phyloP scores from a whole-genome alignment of 139 green algal genomes.

The Choricystis sp. region DNA sequence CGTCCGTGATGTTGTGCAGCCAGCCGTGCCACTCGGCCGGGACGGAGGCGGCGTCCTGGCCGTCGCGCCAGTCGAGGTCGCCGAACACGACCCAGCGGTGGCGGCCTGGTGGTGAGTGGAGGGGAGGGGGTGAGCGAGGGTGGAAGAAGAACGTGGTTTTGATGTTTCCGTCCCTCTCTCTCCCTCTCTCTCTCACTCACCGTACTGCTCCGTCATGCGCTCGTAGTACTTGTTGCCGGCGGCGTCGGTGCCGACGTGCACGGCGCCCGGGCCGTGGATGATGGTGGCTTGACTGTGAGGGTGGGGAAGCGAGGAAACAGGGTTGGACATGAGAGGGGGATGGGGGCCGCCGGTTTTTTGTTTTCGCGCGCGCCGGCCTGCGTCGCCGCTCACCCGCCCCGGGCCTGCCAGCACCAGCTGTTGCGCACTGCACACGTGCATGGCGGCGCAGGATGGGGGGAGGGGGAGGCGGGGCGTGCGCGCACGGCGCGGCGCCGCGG shows the following conservation, averaged over 20 bases:
- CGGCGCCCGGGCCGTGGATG: slow-evolving; percentile 12
- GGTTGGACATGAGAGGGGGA: neutral
- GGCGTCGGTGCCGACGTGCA: slow-evolving; percentile 19
- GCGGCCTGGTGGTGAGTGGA: too few species aligned
- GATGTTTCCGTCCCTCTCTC: slow-evolving; percentile 12
- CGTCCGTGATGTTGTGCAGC: slow-evolving; percentile 44
- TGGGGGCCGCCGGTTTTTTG: too few species aligned
- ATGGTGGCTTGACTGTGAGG: slow-evolving; percentile 14
- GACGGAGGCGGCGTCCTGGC: slow-evolving; percentile 28
- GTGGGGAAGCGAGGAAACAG: neutral
- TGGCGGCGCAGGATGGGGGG: too few species aligned
- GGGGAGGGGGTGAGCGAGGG: neutral
- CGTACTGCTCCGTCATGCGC: slow-evolving; percentile 14
- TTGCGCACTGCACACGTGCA: too few species aligned
- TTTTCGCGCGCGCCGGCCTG: too few species aligned
- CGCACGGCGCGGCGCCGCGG: too few species aligned
- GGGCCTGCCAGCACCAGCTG: too few species aligned
- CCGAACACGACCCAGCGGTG: slow-evolving; percentile 57
- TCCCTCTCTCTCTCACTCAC: too few species aligned
- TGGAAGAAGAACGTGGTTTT: neutral
- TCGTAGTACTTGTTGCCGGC: slow-evolving; percentile 15
- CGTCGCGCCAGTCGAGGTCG: slow-evolving; percentile 9
- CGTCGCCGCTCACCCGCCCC: too few species aligned
- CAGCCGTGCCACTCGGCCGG: slow-evolving; percentile 56
- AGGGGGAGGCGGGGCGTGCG: too few species aligned